These are phyloP conservation scores for Wickerhamomyces alni DNA, from an alignment of 805 yeast genomes.

Conservation along the genomic window DNA sequence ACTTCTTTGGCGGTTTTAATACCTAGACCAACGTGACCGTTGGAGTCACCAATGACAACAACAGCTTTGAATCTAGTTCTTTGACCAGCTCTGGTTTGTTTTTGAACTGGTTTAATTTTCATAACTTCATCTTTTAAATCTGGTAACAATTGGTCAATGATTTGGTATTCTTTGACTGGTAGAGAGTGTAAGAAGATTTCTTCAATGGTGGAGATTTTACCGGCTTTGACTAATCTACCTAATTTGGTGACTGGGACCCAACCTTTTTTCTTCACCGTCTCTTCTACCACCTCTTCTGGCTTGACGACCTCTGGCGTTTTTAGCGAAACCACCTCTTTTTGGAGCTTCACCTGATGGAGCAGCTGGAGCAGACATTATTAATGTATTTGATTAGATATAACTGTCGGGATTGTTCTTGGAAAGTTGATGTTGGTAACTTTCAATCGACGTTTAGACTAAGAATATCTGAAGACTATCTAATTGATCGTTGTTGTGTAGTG, in stretches of 20 bases:
- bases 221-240: slow-evolving; percentile 99
- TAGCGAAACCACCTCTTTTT: slow-evolving; percentile 49
- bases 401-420: slow-evolving; percentile 46
- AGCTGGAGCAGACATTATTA: slow-evolving; percentile 37
- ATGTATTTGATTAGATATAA: slow-evolving; percentile 11
- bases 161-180: slow-evolving; percentile 99
- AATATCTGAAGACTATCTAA: slow-evolving; percentile 4
- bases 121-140: slow-evolving; percentile 96
- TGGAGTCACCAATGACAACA: slow-evolving; percentile 98
- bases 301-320: slow-evolving; percentile 53
- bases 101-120: slow-evolving; percentile 99
- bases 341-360: slow-evolving; percentile 31
- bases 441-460: slow-evolving; percentile 35
- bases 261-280: slow-evolving; percentile 92
- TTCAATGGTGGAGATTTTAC: slow-evolving; percentile 93
- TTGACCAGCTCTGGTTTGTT: slow-evolving; percentile 99
- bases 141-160: slow-evolving; percentile 95
- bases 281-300: slow-evolving; percentile 76
- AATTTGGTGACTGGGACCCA: slow-evolving; percentile 99
- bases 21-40: slow-evolving; percentile 99
- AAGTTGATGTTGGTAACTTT: slow-evolving; percentile 50
- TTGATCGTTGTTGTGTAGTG: background rate
- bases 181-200: slow-evolving; percentile 99
- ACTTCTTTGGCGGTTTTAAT: slow-evolving; percentile 99
- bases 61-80: slow-evolving; percentile 99